Percentiles rank a stretch among this genome's conserved stretches.
These are phyloP conservation scores for Globomyces sp. DNA, from an alignment of 371 early-diverging fungal genomes.

Conservation along the genomic window DNA sequence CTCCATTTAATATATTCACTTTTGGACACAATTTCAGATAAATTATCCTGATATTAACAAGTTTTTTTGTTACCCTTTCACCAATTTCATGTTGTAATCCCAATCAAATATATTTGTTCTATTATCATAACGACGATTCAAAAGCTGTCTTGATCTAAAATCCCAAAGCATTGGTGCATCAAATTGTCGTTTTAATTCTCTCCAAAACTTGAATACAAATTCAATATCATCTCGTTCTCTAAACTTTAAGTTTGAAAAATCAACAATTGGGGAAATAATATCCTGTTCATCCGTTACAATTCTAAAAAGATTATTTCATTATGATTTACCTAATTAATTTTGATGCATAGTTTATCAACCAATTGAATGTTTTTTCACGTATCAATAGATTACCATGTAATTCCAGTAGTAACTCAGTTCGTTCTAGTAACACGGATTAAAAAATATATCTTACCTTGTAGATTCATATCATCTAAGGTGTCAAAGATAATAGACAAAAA, in stretches of 20 bases:
- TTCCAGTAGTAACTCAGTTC: slow-evolving; percentile 46
- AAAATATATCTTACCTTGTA: neutral
- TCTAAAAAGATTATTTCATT: slow-evolving; percentile 16
- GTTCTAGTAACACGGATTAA: neutral
- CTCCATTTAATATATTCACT: slow-evolving; percentile 44
- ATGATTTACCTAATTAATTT: slow-evolving; percentile 36
- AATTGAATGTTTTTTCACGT: slow-evolving; percentile 35
- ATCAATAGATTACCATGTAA: slow-evolving; percentile 45
- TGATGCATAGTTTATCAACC: slow-evolving; percentile 19
- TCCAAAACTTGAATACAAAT: slow-evolving; percentile 48
- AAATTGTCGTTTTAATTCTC: slow-evolving; percentile 26
- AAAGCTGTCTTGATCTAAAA: slow-evolving; percentile 30
- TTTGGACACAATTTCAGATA: slow-evolving; percentile 26
- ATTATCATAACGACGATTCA: slow-evolving; percentile 42
- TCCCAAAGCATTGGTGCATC: slow-evolving; percentile 46
- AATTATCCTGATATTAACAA: neutral
- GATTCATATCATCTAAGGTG: slow-evolving; percentile 18
- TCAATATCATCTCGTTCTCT: slow-evolving; percentile 55
- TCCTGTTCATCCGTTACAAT: slow-evolving; percentile 36
- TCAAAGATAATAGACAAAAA: slow-evolving; percentile 36
- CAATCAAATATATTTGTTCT: slow-evolving; percentile 53
- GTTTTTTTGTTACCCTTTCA: slow-evolving; percentile 12
- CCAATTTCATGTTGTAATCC: slow-evolving; percentile 57
- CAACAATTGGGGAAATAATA: slow-evolving; percentile 25
- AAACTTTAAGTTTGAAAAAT: slow-evolving; percentile 39